Percentiles rank a stretch among this genome's conserved stretches.
Evolutionary conservation across 495 filamentous ascomycete genomes (phyloP).

Genomic region (Penicillium longicatenatum): DNA sequence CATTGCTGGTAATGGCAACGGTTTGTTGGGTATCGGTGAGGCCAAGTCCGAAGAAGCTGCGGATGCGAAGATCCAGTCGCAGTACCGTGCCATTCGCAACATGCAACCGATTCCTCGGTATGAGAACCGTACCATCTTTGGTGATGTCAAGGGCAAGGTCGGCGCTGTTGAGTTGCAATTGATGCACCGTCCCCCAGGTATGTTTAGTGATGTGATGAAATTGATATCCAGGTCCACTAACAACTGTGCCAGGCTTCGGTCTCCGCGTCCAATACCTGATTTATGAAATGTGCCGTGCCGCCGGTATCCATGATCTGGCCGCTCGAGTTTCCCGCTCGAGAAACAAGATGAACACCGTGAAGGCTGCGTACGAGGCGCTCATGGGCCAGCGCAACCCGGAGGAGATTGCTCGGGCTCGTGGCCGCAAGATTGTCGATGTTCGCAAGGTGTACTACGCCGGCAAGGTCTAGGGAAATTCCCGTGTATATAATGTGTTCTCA

Average conservation of each 20-base stretch:
- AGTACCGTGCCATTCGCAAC: slow-evolving; percentile 75
- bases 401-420: slow-evolving; percentile 79
- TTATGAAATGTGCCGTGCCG: slow-evolving; percentile 84
- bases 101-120: slow-evolving; percentile 87
- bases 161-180: slow-evolving; percentile 80
- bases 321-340: slow-evolving; percentile 75
- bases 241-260: slow-evolving; percentile 69
- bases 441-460: slow-evolving; percentile 97
- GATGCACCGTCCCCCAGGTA: slow-evolving; percentile 84
- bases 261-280: slow-evolving; percentile 87
- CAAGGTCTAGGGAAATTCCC: slow-evolving; percentile 48
- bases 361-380: slow-evolving; percentile 83
- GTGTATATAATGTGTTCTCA: slow-evolving; percentile 45
- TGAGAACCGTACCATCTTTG: slow-evolving; percentile 88
- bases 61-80: slow-evolving; percentile 66
- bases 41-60: slow-evolving; percentile 76
- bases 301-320: slow-evolving; percentile 82
- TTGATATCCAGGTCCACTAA: slow-evolving; percentile 13
- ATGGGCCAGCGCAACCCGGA: slow-evolving; percentile 82
- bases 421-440: slow-evolving; percentile 93
- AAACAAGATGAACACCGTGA: slow-evolving; percentile 96
- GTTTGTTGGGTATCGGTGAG: slow-evolving; percentile 84
- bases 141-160: slow-evolving; percentile 80
- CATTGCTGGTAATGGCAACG: slow-evolving; percentile 82
- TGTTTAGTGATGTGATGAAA: slow-evolving; percentile 23